Base-by-base conservation (phyloP, 2,329 filamentous ascomycete species). In the Polychaeton citri region DNA sequence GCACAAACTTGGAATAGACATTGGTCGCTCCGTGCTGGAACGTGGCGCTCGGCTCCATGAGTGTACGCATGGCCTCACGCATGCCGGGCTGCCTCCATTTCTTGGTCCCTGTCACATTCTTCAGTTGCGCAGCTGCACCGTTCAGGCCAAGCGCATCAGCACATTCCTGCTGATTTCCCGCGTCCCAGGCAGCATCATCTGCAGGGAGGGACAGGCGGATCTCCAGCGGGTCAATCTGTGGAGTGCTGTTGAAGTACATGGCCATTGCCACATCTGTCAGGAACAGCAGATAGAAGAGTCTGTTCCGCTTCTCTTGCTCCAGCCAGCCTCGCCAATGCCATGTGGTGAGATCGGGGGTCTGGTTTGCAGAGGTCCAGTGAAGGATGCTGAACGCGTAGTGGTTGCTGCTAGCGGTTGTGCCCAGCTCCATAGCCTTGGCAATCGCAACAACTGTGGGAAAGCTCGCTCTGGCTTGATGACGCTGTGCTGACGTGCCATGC, bases 101-200 rank as follows among this genome's bases (percentile, higher is more conserved):
- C 44, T 72, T 69, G 34, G 73, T 80, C 3, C 79, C 78, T 39
- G 72, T 70, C 2, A 68, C 57, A 45, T 84, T 84, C 17, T 59
- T 59, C n/a, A 54, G 61, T 30, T 77, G 74, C 15, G 66, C 64
- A 9, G 66, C 62, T 2, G 66, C 54, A 3, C 79, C 79, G 38
- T 71, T 63, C 2, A 85, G 55, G 4, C 79, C 78, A 3, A 85
- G 60, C 5, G 77, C 74, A 43, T 72, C 66, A 16, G 74, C 75
- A 51, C 79, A 85, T 24, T 75, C 70, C 12, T 66, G 55, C 4
- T 64, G 57, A 26, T 65, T 69, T 20, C 60, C 62, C 3, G 80
- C 79, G 46, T 84, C 79, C 79, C 80, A 85, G 2, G 76, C 74
- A 12, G 76, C 76, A 54, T 85, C 81, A 46, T 85, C 79, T 10